Percentiles rank a stretch among this genome's conserved stretches.
These are phyloP conservation scores for Pterocarpus santalinus DNA, from an alignment of 306 rosid species.

Conservation along the genomic window DNA sequence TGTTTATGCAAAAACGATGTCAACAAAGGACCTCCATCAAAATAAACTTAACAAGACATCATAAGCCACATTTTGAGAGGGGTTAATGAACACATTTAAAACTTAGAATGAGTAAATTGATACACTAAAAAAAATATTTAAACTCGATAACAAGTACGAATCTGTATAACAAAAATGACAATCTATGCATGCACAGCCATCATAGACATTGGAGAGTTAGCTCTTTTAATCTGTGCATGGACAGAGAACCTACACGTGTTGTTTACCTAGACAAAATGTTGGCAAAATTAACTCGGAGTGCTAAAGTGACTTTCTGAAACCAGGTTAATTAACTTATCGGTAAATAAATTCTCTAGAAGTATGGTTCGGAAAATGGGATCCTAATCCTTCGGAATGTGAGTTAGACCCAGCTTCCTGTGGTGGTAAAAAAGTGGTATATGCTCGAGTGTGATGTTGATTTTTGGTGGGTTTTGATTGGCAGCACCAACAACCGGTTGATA, in stretches of 20 bases:
- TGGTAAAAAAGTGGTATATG: not conserved
- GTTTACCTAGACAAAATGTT: too few relatives aligned
- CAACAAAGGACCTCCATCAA: not conserved
- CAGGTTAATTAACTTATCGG: not conserved
- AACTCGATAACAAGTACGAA: too few relatives aligned
- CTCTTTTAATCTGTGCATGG: too few relatives aligned
- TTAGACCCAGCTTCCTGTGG: not conserved
- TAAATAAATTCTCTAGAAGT: not conserved
- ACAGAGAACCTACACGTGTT: too few relatives aligned
- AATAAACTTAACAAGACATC: not conserved
- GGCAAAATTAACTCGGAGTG: too few relatives aligned
- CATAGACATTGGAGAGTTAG: too few relatives aligned
- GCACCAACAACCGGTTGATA: not conserved
- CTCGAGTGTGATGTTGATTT: slow-evolving; percentile 22
- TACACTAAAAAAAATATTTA: too few relatives aligned
- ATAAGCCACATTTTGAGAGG: too few relatives aligned
- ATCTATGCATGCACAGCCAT: too few relatives aligned
- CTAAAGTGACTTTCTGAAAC: not conserved
- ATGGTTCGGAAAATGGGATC: not conserved
- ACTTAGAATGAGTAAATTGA: too few relatives aligned
- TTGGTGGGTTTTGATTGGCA: not conserved
- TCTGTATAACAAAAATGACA: too few relatives aligned
- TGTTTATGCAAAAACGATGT: not conserved
- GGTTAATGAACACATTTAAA: too few relatives aligned
- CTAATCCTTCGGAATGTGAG: not conserved